phyloP scores from a whole-genome alignment of 371 early-diverging fungal species.

The Coemansia sp. region DNA sequence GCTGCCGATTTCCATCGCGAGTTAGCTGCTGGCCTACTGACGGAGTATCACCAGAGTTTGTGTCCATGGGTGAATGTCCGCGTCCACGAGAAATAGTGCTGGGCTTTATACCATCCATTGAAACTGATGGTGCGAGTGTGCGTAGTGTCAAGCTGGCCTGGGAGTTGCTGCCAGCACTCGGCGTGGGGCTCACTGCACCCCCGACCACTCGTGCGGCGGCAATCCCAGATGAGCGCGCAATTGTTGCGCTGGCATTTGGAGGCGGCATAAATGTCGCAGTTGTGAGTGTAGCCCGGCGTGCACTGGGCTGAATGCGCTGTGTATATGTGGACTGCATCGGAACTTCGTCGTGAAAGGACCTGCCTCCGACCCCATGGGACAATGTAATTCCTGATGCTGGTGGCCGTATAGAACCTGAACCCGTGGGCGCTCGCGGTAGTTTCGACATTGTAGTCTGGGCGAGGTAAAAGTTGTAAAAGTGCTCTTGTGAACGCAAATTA shows the following conservation, averaged over 20 bases:
- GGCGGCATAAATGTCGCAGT: constrained; percentile 32
- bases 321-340: constrained; percentile 31
- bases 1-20: not conserved
- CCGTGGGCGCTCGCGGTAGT: constrained; percentile 33
- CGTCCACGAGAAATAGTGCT: constrained; percentile 6
- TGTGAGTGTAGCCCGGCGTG: constrained; percentile 39
- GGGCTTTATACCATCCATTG: not conserved
- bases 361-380: constrained; percentile 20
- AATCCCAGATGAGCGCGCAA: constrained; percentile 39
- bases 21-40: not conserved
- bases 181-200: constrained; percentile 23
- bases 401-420: constrained; percentile 29
- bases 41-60: not conserved
- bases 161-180: constrained; percentile 4
- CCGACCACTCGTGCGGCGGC: constrained; percentile 14
- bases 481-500: not conserved
- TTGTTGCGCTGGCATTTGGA: not conserved
- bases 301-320: constrained; percentile 20
- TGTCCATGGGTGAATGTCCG: constrained; percentile 10
- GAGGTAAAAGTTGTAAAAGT: not conserved
- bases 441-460: constrained; percentile 32
- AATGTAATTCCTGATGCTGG: constrained; percentile 37
- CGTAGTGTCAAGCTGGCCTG: constrained; percentile 11
- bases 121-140: not conserved
- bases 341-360: constrained; percentile 17